A percentile compares a stretch with the other conserved stretches of the same genome.
Conservation (phyloP, 2,329 filamentous ascomycete species). For the Calonectria leucothoes region DNA sequence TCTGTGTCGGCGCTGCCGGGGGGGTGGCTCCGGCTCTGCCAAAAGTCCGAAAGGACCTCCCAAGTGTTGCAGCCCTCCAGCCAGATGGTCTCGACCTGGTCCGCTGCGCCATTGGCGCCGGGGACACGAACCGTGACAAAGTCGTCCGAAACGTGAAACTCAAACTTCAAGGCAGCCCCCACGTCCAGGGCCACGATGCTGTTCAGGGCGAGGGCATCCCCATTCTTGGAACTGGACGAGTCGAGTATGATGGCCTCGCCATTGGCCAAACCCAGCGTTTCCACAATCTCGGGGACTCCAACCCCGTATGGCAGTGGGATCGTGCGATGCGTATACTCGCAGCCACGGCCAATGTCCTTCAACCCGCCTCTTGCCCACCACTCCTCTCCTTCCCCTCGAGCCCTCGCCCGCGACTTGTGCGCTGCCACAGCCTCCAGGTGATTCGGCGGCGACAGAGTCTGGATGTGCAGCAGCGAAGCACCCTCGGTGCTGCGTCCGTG, state of each 20-base stretch:
- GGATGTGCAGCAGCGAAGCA: conserved; percentile 30
- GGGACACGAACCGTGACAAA: conserved; percentile 47
- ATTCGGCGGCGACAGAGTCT: conserved; percentile 40
- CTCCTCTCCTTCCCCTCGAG: not conserved
- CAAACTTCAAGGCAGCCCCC: conserved; percentile 65
- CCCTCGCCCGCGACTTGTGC: conserved; percentile 12
- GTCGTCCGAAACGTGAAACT: conserved; percentile 65
- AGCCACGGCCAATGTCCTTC: conserved; percentile 25
- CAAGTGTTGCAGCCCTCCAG: conserved; percentile 54
- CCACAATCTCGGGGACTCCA: conserved; percentile 66
- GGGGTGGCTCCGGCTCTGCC: conserved; percentile 43
- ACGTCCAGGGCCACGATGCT: conserved; percentile 80
- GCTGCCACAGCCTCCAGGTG: conserved; percentile 36
- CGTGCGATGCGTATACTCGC: conserved; percentile 52
- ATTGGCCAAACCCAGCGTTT: conserved; percentile 55
- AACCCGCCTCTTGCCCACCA: conserved; percentile 30
- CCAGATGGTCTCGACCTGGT: conserved; percentile 29
- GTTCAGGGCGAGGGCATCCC: conserved; percentile 62
- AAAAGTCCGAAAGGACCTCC: conserved; percentile 62
- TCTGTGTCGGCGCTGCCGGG: conserved; percentile 28
- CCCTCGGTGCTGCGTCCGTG: conserved; percentile 28
- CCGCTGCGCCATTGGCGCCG: not conserved
- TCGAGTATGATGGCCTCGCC: conserved; percentile 68
- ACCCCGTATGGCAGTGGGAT: conserved; percentile 59
- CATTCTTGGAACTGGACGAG: conserved; percentile 65